A percentile compares a stretch with the other conserved stretches of the same genome.
phyloP scores from a whole-genome alignment of 2,329 filamentous ascomycete genomes.

The Penicillium aurantiogriseum region DNA sequence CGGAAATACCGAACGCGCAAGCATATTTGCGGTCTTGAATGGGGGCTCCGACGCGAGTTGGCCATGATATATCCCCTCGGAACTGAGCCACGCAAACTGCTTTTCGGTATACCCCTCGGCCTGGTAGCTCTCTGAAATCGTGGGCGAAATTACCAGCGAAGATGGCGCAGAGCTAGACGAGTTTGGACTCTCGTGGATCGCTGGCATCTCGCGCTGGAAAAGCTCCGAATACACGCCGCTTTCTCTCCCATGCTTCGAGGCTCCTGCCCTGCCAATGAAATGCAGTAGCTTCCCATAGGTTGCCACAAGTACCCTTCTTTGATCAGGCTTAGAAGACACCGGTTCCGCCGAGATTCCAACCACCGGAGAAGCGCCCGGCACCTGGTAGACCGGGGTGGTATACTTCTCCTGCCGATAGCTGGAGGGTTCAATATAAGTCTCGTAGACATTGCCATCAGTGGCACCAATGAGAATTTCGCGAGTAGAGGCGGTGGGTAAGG shows the following conservation, averaged over 20 bases:
- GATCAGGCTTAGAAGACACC: slow-evolving; percentile 65
- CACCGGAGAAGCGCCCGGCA: slow-evolving; percentile 72
- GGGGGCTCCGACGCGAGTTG: slow-evolving; percentile 67
- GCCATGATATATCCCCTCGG: slow-evolving; percentile 86
- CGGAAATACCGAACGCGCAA: slow-evolving; percentile 71
- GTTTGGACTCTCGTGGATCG: slow-evolving; percentile 68
- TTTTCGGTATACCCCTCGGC: slow-evolving; percentile 53
- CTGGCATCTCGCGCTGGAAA: slow-evolving; percentile 82
- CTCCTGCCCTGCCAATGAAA: slow-evolving; percentile 71
- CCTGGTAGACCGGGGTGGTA: slow-evolving; percentile 76
- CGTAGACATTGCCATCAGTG: slow-evolving; percentile 92
- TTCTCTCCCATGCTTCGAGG: slow-evolving; percentile 63
- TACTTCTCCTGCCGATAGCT: slow-evolving; percentile 94
- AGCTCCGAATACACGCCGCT: slow-evolving; percentile 82
- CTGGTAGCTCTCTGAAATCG: slow-evolving; percentile 62
- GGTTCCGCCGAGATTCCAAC: slow-evolving; percentile 83
- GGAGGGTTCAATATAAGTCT: slow-evolving; percentile 89
- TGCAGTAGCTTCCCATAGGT: slow-evolving; percentile 78
- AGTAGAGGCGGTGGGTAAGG: slow-evolving; percentile 86
- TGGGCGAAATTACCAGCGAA: slow-evolving; percentile 72
- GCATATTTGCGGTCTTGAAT: slow-evolving; percentile 74
- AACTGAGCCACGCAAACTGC: slow-evolving; percentile 82
- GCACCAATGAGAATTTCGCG: slow-evolving; percentile 89
- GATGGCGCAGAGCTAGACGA: slow-evolving; percentile 62
- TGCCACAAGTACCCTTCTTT: slow-evolving; percentile 73